These are phyloP conservation scores for Picochlorum costavermella DNA, from an alignment of 139 green algal species.

Conservation along the genomic window DNA sequence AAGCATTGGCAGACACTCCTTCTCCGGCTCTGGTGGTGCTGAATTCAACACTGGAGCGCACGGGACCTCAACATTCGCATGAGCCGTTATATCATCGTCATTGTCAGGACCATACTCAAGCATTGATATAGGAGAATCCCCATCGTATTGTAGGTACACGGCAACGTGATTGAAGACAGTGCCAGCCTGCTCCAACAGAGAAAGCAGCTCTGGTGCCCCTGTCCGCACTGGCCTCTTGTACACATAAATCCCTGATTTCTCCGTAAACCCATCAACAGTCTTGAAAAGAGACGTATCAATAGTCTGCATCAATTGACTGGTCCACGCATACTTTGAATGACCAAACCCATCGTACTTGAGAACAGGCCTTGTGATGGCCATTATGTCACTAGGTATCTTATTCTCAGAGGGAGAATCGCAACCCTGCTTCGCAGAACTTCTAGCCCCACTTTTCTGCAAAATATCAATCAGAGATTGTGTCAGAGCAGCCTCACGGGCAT, in stretches of 20 bases:
- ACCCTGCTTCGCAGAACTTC: too few species aligned
- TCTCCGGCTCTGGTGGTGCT: constrained; percentile 3
- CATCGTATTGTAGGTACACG: constrained; percentile 27
- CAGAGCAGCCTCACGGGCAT: too few species aligned
- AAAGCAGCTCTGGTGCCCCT: neutral
- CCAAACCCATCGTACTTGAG: too few species aligned
- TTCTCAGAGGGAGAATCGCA: too few species aligned
- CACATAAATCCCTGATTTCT: constrained; percentile 29
- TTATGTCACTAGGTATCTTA: too few species aligned
- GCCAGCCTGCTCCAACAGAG: constrained; percentile 24
- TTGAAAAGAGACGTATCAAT: neutral
- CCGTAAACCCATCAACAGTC: constrained; percentile 6
- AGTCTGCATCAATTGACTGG: too few species aligned
- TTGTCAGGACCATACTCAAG: constrained; percentile 36
- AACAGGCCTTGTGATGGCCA: too few species aligned
- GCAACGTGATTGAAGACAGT: constrained; percentile 36
- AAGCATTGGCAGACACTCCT: constrained; percentile 29
- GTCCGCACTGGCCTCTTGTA: constrained; percentile 32
- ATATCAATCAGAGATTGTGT: too few species aligned
- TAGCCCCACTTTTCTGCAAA: too few species aligned
- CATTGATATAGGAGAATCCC: constrained; percentile 9
- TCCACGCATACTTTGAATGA: too few species aligned
- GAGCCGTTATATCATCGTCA: constrained; percentile 30
- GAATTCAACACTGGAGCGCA: constrained; percentile 14
- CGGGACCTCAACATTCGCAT: constrained; percentile 12